These are phyloP conservation scores for Triticum turgidum DNA, from an alignment of 176 grass and related monocot species.

Conservation along the genomic window DNA sequence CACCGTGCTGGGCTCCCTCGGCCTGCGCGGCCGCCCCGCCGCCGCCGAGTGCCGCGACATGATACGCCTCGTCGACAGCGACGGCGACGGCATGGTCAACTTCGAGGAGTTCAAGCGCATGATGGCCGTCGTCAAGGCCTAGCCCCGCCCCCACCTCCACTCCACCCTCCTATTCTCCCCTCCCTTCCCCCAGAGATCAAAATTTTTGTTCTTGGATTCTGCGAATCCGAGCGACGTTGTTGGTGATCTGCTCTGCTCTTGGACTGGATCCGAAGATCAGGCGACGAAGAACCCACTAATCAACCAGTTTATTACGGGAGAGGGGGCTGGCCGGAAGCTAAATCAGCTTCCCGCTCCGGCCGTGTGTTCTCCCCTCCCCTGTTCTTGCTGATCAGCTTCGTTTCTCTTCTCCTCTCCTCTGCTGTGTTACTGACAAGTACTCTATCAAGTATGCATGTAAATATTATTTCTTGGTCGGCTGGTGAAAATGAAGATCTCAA, in stretches of 20 bases:
- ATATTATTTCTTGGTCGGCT: conserved; percentile 43
- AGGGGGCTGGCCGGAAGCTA: neutral
- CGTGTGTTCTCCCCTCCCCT: conserved; percentile 31
- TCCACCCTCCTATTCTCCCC: neutral
- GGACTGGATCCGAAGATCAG: conserved; percentile 3
- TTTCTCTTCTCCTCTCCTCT: neutral
- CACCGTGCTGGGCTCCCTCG: conserved; percentile 68
- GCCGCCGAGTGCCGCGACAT: conserved; percentile 80
- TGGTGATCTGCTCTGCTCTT: conserved; percentile 23
- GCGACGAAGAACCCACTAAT: neutral
- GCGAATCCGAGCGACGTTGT: conserved; percentile 31
- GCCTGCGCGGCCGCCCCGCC: conserved; percentile 50
- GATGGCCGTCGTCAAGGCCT: conserved; percentile 72
- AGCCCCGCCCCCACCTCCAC: neutral
- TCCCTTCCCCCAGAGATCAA: neutral
- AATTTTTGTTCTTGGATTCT: conserved; percentile 11
- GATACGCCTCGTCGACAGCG: conserved; percentile 77
- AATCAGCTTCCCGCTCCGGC: conserved; percentile 27
- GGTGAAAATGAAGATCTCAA: conserved; percentile 4
- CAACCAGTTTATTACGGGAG: neutral
- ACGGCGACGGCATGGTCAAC: conserved; percentile 89
- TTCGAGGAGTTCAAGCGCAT: conserved; percentile 98
- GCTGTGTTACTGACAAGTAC: conserved; percentile 31
- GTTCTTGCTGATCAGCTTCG: conserved; percentile 22
- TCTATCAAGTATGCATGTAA: conserved; percentile 40